Conservation (phyloP, 805 yeast genomes). For the Limtongozyma cylindracea region DNA sequence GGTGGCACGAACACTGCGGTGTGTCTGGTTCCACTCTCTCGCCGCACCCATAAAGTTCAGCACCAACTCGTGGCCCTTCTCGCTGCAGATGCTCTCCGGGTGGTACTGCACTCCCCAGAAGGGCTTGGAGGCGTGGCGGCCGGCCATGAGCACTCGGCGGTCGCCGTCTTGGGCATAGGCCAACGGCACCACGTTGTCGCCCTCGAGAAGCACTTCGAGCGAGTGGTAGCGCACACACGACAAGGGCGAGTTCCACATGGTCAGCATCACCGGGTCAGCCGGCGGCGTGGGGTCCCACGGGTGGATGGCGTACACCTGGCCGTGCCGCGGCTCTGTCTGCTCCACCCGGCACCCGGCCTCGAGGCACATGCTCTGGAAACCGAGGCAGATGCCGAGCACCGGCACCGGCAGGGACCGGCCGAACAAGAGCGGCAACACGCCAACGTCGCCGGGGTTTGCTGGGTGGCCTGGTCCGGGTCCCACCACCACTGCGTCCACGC, state of each 20-base stretch:
- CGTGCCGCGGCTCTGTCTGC: slow-evolving; percentile 42
- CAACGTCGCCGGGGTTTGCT: slow-evolving; percentile 29
- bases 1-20: too few species aligned
- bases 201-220: slow-evolving; percentile 20
- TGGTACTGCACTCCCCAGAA: slow-evolving; percentile 92
- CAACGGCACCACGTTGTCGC: slow-evolving; percentile 21
- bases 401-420: slow-evolving; percentile 18
- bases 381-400: slow-evolving; percentile 76
- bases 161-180: slow-evolving; percentile 25
- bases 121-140: slow-evolving; percentile 28
- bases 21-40: slow-evolving; percentile 5
- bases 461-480: slow-evolving; percentile 99
- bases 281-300: slow-evolving; percentile 18
- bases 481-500: slow-evolving; percentile 52
- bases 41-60: slow-evolving; percentile 36
- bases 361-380: slow-evolving; percentile 64
- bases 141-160: slow-evolving; percentile 47
- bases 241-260: too few species aligned
- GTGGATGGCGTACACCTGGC: slow-evolving; percentile 51
- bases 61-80: slow-evolving; percentile 31
- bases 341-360: slow-evolving; percentile 29
- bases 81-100: slow-evolving; percentile 84
- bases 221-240: slow-evolving; percentile 85
- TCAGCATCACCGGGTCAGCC: too few species aligned
- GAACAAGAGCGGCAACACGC: slow-evolving; percentile 39